phyloP scores from a whole-genome alignment of 352 stramenopile species.

The Pythium scleroteichum region DNA sequence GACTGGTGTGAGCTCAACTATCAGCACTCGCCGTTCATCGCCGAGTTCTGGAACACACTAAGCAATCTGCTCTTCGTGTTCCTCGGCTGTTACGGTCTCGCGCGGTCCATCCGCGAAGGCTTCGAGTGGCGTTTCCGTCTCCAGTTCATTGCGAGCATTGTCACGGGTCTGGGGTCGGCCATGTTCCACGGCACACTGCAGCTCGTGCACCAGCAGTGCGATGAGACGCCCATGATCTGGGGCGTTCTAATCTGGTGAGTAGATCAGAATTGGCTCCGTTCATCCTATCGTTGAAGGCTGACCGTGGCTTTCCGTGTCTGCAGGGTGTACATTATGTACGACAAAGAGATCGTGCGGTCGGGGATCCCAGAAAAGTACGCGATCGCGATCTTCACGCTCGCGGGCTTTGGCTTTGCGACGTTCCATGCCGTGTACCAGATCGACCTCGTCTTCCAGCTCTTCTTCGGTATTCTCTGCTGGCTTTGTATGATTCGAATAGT shows the following conservation, averaged over 20 bases:
- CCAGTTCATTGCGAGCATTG: slow-evolving; percentile 73
- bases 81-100: slow-evolving; percentile 72
- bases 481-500: slow-evolving; percentile 52
- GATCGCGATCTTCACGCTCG: slow-evolving; percentile 47
- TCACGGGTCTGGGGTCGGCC: slow-evolving; percentile 79
- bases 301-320: neutral
- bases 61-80: slow-evolving; percentile 82
- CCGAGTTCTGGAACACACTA: slow-evolving; percentile 89
- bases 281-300: neutral
- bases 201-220: slow-evolving; percentile 77
- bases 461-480: slow-evolving; percentile 64
- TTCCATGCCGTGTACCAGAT: slow-evolving; percentile 79
- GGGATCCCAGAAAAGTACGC: slow-evolving; percentile 46
- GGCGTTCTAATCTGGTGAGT: slow-evolving; percentile 66
- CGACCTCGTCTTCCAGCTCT: slow-evolving; percentile 75
- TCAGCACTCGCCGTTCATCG: slow-evolving; percentile 72
- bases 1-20: slow-evolving; percentile 90
- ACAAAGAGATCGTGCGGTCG: slow-evolving; percentile 61
- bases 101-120: slow-evolving; percentile 55
- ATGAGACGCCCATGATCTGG: slow-evolving; percentile 88
- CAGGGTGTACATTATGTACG: slow-evolving; percentile 84
- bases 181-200: slow-evolving; percentile 88
- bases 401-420: slow-evolving; percentile 68
- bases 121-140: slow-evolving; percentile 80
- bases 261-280: neutral